Evolutionary conservation across 345 rosid species (phyloP), one percentile per base, ranked within the genome.

Genomic region (Citrus australasica): DNA sequence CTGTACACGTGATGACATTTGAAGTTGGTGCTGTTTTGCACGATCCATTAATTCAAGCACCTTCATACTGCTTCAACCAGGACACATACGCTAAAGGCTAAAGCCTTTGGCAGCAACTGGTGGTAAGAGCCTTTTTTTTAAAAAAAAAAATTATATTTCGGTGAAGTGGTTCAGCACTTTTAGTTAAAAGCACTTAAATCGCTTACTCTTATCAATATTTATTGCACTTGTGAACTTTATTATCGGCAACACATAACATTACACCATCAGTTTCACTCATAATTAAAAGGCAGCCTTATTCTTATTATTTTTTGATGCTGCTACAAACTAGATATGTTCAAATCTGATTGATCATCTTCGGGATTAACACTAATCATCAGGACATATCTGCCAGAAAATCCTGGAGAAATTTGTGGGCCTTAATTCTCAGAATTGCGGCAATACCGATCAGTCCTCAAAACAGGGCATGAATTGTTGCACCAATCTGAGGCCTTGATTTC

Each of bases 391-490:
- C 75, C 79, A 77, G 60, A 81, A 84, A 73, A 67, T 81, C 61
- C 48, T 53, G 0, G 89, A 81, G 2, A 27, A 77, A 13, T 19
- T 9, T 9, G 83, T 74, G 87, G 77, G 3, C 78, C 55, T 69
- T 85, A 81, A 19, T 6, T 63, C 35, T 82, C 79, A 11, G 38
- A 13, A 21, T 56, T 87, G 75, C 95, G 87, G 73, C 95, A 90
- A 5, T 75, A 88, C 17, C 85, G 6, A 37, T 87, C 78, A 9
- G 85, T 91, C 60, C 78, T 46, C 6, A 82, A 89, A 4, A 89
- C 94, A 0, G 90, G 82, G 64, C 94, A 91, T 0, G 94, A 91
- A 76, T 88, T 84, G 35, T 82, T 80, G 38, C 84, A 82, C 5
- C 87, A 82, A 1, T 84, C 78, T 0, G 79, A 40, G 0, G 87